Conservation (phyloP, 495 filamentous ascomycete species). For the Hypoxylon intermedium region DNA sequence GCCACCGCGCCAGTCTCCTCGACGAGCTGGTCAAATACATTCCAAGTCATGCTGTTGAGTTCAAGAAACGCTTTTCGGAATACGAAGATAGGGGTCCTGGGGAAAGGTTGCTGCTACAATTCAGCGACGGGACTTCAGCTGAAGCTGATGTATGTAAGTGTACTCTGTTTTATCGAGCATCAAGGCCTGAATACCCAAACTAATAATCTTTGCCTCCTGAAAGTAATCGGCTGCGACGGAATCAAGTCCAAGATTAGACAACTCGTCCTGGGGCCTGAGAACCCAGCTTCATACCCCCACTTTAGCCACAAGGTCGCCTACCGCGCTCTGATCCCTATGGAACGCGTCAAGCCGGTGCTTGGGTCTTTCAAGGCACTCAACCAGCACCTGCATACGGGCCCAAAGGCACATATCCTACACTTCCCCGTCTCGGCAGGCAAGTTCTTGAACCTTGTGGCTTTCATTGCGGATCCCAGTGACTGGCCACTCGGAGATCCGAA, state of each 20-base stretch:
- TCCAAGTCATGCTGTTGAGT: constrained; percentile 48
- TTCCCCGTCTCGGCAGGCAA: constrained; percentile 47
- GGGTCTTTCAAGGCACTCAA: constrained; percentile 51
- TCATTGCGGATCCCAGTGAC: constrained; percentile 46
- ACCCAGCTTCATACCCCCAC: constrained; percentile 47
- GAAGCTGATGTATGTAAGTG: constrained; percentile 53
- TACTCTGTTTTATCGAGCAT: not conserved
- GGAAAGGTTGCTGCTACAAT: constrained; percentile 47
- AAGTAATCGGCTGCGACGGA: constrained; percentile 64
- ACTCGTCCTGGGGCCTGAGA: constrained; percentile 44
- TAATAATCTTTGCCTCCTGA: constrained; percentile 1
- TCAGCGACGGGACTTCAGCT: constrained; percentile 56
- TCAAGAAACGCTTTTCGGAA: constrained; percentile 36
- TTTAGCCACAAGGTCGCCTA: constrained; percentile 58
- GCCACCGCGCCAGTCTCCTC: constrained; percentile 8
- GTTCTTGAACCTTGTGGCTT: constrained; percentile 58
- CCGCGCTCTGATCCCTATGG: constrained; percentile 59
- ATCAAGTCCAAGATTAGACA: constrained; percentile 58
- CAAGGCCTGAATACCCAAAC: not conserved
- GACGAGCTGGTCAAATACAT: constrained; percentile 40
- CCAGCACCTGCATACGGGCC: constrained; percentile 54
- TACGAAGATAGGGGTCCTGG: constrained; percentile 33
- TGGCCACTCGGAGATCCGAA: constrained; percentile 41
- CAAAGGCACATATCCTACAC: constrained; percentile 51
- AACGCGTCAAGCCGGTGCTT: constrained; percentile 46